Percentiles rank a stretch among this genome's conserved stretches.
Evolutionary conservation across 2,329 filamentous ascomycete genomes (phyloP).

Genomic region (Iodosphaeria phyllophila): DNA sequence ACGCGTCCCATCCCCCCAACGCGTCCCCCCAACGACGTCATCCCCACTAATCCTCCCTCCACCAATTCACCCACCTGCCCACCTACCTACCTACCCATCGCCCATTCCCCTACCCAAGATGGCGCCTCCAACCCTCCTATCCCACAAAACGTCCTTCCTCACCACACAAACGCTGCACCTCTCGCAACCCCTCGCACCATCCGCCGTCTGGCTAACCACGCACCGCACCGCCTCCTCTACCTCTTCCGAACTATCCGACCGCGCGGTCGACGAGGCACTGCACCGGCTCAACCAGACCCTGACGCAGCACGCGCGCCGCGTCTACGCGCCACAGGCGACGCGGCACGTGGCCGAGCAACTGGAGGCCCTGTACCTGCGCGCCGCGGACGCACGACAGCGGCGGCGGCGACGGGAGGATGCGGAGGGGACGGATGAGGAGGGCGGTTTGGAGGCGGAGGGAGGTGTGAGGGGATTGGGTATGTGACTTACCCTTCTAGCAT

Average conservation of each 20-base stretch:
- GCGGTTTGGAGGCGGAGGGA: slow-evolving; percentile 14
- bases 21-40: too few species aligned
- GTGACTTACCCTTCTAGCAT: too few species aligned
- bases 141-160: slow-evolving; percentile 47
- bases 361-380: slow-evolving; percentile 40
- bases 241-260: slow-evolving; percentile 20
- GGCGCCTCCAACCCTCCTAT: slow-evolving; percentile 34
- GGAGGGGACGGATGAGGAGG: slow-evolving; percentile 17
- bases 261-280: slow-evolving; percentile 35
- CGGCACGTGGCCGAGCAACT: slow-evolving; percentile 58
- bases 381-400: slow-evolving; percentile 20
- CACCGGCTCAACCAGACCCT: slow-evolving; percentile 40
- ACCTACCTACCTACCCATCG: too few species aligned
- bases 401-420: slow-evolving; percentile 17
- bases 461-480: too few species aligned
- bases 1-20: too few species aligned
- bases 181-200: slow-evolving; percentile 36
- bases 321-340: slow-evolving; percentile 49
- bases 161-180: slow-evolving; percentile 42
- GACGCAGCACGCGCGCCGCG: slow-evolving; percentile 44
- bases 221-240: slow-evolving; percentile 20
- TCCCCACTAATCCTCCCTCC: too few species aligned
- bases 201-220: slow-evolving; percentile 29
- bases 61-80: too few species aligned
- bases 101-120: slow-evolving; percentile 13